A percentile compares a stretch with the other conserved stretches of the same genome.
These are phyloP conservation scores for Purshia tridentata DNA, from an alignment of 306 rosid genomes.

Conservation along the genomic window DNA sequence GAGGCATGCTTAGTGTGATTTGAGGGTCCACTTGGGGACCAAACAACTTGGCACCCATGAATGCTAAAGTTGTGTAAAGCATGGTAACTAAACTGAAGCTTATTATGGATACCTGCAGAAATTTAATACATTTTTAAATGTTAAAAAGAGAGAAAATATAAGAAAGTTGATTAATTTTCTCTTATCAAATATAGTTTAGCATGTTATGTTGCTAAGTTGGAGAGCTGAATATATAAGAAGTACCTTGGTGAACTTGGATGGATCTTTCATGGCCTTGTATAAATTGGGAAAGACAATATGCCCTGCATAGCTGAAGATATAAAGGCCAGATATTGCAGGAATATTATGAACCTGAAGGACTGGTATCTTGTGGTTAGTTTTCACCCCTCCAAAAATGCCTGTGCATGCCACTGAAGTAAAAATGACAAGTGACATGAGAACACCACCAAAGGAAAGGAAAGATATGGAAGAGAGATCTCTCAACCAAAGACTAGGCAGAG, in stretches of 20 bases:
- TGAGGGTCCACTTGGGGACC: slow-evolving; percentile 60
- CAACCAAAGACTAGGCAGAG: slow-evolving; percentile 70
- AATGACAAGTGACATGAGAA: slow-evolving; percentile 58
- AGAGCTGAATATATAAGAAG: neutral
- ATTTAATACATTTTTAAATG: neutral
- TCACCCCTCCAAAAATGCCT: slow-evolving; percentile 46
- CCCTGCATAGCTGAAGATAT: slow-evolving; percentile 59
- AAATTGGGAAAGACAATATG: slow-evolving; percentile 72
- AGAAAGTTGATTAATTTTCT: too few species aligned
- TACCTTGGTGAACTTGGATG: slow-evolving; percentile 80
- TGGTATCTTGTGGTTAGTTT: slow-evolving; percentile 44
- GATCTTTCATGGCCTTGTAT: slow-evolving; percentile 77
- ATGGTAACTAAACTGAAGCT: slow-evolving; percentile 60
- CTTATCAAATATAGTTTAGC: too few species aligned
- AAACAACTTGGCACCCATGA: slow-evolving; percentile 70
- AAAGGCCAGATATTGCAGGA: slow-evolving; percentile 70
- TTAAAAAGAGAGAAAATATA: neutral
- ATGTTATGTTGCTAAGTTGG: neutral
- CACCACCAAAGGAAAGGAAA: slow-evolving; percentile 58
- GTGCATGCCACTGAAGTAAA: slow-evolving; percentile 51
- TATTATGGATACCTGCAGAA: slow-evolving; percentile 55
- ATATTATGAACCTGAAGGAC: slow-evolving; percentile 46
- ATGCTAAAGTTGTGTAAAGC: slow-evolving; percentile 43
- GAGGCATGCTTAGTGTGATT: slow-evolving; percentile 77
- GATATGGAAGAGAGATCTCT: slow-evolving; percentile 65